Conservation (phyloP, 805 yeast species). For the Millerago galiae region DNA sequence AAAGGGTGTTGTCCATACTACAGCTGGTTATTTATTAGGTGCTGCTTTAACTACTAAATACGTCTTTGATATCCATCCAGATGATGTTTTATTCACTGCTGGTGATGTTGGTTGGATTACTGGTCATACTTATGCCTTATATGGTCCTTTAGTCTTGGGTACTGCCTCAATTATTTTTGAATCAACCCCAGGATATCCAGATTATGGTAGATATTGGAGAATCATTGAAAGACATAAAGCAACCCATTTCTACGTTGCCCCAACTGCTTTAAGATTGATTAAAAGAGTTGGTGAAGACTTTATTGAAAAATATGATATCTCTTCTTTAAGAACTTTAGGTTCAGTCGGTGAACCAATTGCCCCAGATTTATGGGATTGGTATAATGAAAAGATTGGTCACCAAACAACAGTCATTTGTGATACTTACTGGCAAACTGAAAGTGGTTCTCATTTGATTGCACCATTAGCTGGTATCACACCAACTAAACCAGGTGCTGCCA, state of each 20-base stretch:
- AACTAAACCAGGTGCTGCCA: slow-evolving; percentile 95
- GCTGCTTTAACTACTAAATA: slow-evolving; percentile 89
- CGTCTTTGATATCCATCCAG: slow-evolving; percentile 86
- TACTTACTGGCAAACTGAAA: slow-evolving; percentile 99
- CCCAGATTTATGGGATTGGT: slow-evolving; percentile 98
- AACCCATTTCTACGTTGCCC: slow-evolving; percentile 96
- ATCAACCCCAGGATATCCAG: slow-evolving; percentile 97
- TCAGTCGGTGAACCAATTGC: slow-evolving; percentile 99
- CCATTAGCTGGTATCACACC: slow-evolving; percentile 94
- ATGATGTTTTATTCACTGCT: slow-evolving; percentile 88
- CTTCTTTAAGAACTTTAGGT: slow-evolving; percentile 87
- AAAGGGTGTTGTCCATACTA: slow-evolving; percentile 93
- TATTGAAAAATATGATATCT: slow-evolving; percentile 73
- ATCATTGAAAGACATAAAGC: slow-evolving; percentile 87
- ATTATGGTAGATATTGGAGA: slow-evolving; percentile 94
- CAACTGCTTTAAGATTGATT: slow-evolving; percentile 92
- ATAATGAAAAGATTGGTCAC: slow-evolving; percentile 86
- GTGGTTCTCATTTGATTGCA: slow-evolving; percentile 91
- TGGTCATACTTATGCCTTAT: slow-evolving; percentile 92
- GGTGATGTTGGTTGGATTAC: slow-evolving; percentile 99
- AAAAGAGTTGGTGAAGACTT: slow-evolving; percentile 83
- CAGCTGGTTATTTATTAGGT: slow-evolving; percentile 92
- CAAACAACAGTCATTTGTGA: slow-evolving; percentile 86
- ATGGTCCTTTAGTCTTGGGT: slow-evolving; percentile 88
- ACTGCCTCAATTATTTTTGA: slow-evolving; percentile 91